A percentile compares a stretch with the other conserved stretches of the same genome.
These are phyloP conservation scores for Pichia sp. DNA, from an alignment of 1,139 yeast species.

Conservation along the genomic window DNA sequence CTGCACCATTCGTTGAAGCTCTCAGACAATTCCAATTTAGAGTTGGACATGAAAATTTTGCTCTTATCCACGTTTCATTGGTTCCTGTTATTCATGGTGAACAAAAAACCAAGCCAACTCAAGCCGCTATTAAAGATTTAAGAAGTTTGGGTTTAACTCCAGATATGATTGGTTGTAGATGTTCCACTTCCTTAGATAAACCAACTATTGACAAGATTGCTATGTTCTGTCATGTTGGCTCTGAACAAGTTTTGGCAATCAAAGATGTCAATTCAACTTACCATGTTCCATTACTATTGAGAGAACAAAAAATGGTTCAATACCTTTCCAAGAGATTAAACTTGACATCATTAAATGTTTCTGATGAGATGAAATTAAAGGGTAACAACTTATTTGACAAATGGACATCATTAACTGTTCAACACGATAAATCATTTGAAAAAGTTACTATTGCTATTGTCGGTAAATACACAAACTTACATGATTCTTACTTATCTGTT, in stretches of 20 bases:
- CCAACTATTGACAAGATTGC: conserved; percentile 91
- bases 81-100: conserved; percentile 98
- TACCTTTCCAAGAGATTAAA: conserved; percentile 63
- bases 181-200: conserved; percentile 72
- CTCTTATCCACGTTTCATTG: conserved; percentile 90
- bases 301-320: conserved; percentile 79
- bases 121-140: conserved; percentile 95
- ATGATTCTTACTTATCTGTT: conserved; percentile 91
- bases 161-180: conserved; percentile 97
- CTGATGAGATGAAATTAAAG: conserved; percentile 44
- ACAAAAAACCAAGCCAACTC: conserved; percentile 98
- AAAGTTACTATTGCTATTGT: conserved; percentile 91
- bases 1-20: conserved; percentile 98
- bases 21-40: conserved; percentile 97
- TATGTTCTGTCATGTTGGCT: conserved; percentile 98
- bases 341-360: conserved; percentile 43
- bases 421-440: conserved; percentile 72
- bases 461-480: conserved; percentile 93
- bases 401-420: conserved; percentile 78
- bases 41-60: conserved; percentile 90
- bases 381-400: conserved; percentile 66
- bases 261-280: conserved; percentile 96
- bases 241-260: conserved; percentile 93
- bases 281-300: conserved; percentile 88
- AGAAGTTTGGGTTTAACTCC: conserved; percentile 93